Conservation (phyloP, 768 basidiomycete genomes). For the Cantharellus cinnabarinus region DNA sequence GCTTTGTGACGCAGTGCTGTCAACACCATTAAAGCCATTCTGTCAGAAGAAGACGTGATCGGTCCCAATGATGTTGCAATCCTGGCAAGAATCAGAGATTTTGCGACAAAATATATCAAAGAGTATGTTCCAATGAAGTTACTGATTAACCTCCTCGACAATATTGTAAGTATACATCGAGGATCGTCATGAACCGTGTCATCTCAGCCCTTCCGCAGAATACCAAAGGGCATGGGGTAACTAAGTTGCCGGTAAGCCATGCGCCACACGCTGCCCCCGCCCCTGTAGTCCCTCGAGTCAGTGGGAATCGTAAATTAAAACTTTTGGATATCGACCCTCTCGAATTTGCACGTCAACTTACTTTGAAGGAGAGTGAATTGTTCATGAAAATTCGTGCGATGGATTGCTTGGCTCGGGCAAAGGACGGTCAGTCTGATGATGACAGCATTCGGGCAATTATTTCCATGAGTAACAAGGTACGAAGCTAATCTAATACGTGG, state of each 20-base stretch:
- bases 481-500: slow-evolving; percentile 7
- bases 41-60: slow-evolving; percentile 62
- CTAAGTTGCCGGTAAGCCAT: too few species aligned
- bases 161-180: background rate
- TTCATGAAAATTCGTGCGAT: slow-evolving; percentile 77
- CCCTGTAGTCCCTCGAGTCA: slow-evolving; percentile 49
- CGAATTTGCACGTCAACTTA: slow-evolving; percentile 83
- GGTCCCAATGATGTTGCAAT: slow-evolving; percentile 75
- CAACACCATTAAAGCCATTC: slow-evolving; percentile 79
- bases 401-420: slow-evolving; percentile 74
- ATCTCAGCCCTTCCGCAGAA: too few species aligned
- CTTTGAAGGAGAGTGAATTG: slow-evolving; percentile 69
- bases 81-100: slow-evolving; percentile 63
- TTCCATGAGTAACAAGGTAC: slow-evolving; percentile 66
- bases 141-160: slow-evolving; percentile 24
- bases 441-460: slow-evolving; percentile 81
- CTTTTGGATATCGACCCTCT: slow-evolving; percentile 71
- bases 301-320: slow-evolving; percentile 42
- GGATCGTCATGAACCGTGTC: too few species aligned
- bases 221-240: too few species aligned
- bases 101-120: slow-evolving; percentile 28
- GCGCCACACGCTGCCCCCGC: slow-evolving; percentile 40
- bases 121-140: slow-evolving; percentile 15
- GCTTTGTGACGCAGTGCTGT: slow-evolving; percentile 36
- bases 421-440: slow-evolving; percentile 41